phyloP scores from a whole-genome alignment of 2,329 filamentous ascomycete species.

The Arachnomyces sp. region DNA sequence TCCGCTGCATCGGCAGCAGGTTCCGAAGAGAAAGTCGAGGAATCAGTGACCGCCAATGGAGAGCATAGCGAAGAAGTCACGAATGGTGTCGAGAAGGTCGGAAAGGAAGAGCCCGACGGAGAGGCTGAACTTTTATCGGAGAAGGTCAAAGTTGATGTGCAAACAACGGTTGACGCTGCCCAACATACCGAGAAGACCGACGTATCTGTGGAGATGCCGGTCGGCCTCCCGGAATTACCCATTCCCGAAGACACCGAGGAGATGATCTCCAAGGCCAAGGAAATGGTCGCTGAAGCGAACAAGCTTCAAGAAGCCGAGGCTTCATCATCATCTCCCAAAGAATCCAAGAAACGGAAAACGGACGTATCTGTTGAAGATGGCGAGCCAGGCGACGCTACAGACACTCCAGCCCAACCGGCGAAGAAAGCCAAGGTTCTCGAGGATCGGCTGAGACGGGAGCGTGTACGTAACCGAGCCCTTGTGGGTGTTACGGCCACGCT shows the following conservation, averaged over 20 bases:
- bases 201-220: constrained; percentile 69
- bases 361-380: constrained; percentile 55
- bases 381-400: constrained; percentile 29
- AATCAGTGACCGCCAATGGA: constrained; percentile 16
- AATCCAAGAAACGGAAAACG: constrained; percentile 62
- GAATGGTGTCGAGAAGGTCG: constrained; percentile 17
- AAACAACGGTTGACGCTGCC: constrained; percentile 48
- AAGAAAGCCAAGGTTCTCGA: constrained; percentile 69
- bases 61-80: constrained; percentile 13
- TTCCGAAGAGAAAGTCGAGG: constrained; percentile 20
- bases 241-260: constrained; percentile 69
- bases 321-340: constrained; percentile 24
- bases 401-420: constrained; percentile 38
- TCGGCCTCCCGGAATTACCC: constrained; percentile 58
- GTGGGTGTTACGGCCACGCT: constrained; percentile 81
- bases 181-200: constrained; percentile 62
- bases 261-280: constrained; percentile 79
- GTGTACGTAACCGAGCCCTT: constrained; percentile 75
- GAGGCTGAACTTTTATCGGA: constrained; percentile 8
- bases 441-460: constrained; percentile 74
- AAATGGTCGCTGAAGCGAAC: constrained; percentile 73
- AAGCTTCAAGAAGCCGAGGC: constrained; percentile 35
- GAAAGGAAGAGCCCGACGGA: constrained; percentile 29
- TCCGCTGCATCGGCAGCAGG: constrained; percentile 30
- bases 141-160: constrained; percentile 63